Evolutionary conservation across 768 basidiomycete genomes (phyloP), one percentile per base, ranked within the genome.

Genomic region (Lentinus brumalis): DNA sequence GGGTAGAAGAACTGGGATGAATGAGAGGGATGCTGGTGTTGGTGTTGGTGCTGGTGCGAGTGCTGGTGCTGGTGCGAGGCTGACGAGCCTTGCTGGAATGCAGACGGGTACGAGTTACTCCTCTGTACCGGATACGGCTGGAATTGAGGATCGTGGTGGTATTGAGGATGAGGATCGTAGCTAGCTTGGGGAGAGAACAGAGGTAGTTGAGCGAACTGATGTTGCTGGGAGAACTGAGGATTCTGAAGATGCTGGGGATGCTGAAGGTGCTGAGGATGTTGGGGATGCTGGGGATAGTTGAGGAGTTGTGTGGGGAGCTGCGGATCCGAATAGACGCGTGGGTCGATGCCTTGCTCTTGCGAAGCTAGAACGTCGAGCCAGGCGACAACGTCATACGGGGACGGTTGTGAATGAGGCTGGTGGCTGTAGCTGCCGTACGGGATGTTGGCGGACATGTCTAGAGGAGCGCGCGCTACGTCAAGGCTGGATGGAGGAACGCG

Each of bases 71-170:
- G 46, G 29, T 18, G 46, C 26, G 46, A 29, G 18, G 53, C 38
- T 5, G 59, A 60, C 18, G 54, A 51, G 35, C 53, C 60, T 31
- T 56, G 60, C 32, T 61, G 60, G 26, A 52, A 61, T 6, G 46
- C 29, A 2, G n/a, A 21, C 18, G 46, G 46, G 10, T 26, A 49
- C 46, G 46, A 12, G 29, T 49, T 49, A 21, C 18, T 26, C 26
- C 21, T 49, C 21, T 49, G 46, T 7, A 26, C 46, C n/a, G 44
- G n/a, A 18, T 45, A n/a, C 44, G 7, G 44, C 7, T 16, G 7
- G n/a, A n/a, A 45, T 16, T 45, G 44, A 18, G 44, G 15, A 0
- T 45, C 16, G 16, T 45, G 44, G 21, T 11, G 11, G 21, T 26
- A 49, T 29, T 49, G 46, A 4, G 46, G 21, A 4, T 49, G 14